Conservation (phyloP, 1,284 basidiomycete species). For the Rhodotorula sp. region DNA sequence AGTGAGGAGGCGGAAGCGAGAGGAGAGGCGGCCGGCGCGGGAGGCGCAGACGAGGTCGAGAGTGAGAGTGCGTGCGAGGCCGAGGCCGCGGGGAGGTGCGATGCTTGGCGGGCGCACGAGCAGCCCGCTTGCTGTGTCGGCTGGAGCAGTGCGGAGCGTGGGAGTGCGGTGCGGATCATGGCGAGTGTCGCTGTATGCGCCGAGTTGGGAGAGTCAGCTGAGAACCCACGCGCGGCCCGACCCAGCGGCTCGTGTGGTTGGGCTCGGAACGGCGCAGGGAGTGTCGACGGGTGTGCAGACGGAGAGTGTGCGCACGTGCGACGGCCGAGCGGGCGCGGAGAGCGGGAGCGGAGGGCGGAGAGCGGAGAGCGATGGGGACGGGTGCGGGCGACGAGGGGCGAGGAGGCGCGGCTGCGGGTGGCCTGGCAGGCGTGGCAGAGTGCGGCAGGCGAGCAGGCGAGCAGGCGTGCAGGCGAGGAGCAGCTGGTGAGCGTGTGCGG, state of each 20-base stretch:
- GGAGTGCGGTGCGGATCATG: constrained; percentile 11
- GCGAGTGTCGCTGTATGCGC: neutral
- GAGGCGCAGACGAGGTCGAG: neutral
- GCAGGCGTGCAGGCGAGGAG: too few species aligned
- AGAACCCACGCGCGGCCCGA: neutral
- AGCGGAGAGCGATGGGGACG: too few species aligned
- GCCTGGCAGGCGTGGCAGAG: too few species aligned
- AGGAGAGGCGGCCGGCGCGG: neutral
- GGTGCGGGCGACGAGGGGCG: too few species aligned
- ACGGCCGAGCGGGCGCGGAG: too few species aligned
- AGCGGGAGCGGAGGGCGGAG: too few species aligned
- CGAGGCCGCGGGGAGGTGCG: constrained; percentile 11
- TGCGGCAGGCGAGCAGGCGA: too few species aligned
- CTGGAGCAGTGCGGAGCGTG: neutral
- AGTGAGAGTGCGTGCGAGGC: neutral
- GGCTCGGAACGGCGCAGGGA: neutral
- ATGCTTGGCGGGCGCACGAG: constrained; percentile 11
- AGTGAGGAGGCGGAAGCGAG: neutral
- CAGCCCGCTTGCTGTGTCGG: neutral
- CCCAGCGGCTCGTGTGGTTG: neutral
- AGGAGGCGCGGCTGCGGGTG: too few species aligned
- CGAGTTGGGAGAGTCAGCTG: neutral
- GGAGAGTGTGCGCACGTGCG: neutral
- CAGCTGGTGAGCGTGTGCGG: too few species aligned
- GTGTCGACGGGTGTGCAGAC: neutral